A percentile compares a stretch with the other conserved stretches of the same genome.
Evolutionary conservation across 2,329 filamentous ascomycete genomes (phyloP).

Genomic region (Sporothrix variecibatus): DNA sequence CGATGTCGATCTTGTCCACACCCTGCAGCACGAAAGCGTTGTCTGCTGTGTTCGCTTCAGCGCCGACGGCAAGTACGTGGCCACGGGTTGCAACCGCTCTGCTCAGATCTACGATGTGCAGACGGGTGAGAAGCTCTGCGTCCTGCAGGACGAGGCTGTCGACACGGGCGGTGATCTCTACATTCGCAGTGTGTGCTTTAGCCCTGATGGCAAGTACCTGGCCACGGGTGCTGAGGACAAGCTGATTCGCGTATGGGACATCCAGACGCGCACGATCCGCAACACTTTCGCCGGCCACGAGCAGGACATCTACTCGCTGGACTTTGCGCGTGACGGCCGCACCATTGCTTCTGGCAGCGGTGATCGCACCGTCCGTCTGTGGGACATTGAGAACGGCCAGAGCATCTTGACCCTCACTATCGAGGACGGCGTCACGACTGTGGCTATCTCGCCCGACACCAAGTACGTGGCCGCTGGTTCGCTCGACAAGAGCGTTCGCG

Average conservation of each 20-base stretch:
- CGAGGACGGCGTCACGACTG: slow-evolving; percentile 95
- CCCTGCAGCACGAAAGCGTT: slow-evolving; percentile 89
- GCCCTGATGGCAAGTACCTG: slow-evolving; percentile 88
- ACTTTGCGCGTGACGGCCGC: slow-evolving; percentile 90
- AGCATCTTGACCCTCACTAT: slow-evolving; percentile 86
- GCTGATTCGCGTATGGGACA: slow-evolving; percentile 97
- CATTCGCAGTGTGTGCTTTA: slow-evolving; percentile 98
- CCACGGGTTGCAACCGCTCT: slow-evolving; percentile 96
- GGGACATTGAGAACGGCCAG: slow-evolving; percentile 86
- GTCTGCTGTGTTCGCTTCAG: slow-evolving; percentile 98
- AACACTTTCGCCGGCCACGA: slow-evolving; percentile 96
- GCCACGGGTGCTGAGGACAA: slow-evolving; percentile 98
- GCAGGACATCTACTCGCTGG: slow-evolving; percentile 96
- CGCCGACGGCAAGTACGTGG: slow-evolving; percentile 90
- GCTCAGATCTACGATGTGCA: slow-evolving; percentile 98
- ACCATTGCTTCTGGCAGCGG: slow-evolving; percentile 95
- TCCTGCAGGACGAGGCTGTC: slow-evolving; percentile 84
- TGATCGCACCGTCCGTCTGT: slow-evolving; percentile 90
- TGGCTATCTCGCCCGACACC: slow-evolving; percentile 94
- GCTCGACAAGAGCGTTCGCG: slow-evolving; percentile 94
- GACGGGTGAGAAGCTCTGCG: slow-evolving; percentile 82
- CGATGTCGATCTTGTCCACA: slow-evolving; percentile 93
- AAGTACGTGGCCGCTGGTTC: slow-evolving; percentile 93
- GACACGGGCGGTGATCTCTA: slow-evolving; percentile 91
- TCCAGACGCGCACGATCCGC: slow-evolving; percentile 77